phyloP scores from a whole-genome alignment of 768 basidiomycete species.

The Amanita polypyramis region DNA sequence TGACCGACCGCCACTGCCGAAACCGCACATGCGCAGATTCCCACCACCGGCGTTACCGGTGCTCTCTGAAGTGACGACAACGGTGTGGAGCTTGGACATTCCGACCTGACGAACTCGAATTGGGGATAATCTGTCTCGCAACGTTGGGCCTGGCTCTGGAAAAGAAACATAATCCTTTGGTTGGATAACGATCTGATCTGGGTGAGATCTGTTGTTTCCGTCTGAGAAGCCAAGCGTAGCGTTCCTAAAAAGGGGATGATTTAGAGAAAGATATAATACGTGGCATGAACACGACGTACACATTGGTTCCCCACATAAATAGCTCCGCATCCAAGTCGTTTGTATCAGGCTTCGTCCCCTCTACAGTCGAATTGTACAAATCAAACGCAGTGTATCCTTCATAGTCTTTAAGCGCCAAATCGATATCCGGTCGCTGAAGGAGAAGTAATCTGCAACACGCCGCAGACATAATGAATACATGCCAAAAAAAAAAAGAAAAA shows the following conservation, averaged over 20 bases:
- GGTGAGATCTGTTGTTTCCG: slow-evolving; percentile 62
- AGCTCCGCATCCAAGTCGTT: slow-evolving; percentile 42
- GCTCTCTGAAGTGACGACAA: not conserved
- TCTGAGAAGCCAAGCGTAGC: slow-evolving; percentile 83
- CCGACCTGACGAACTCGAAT: slow-evolving; percentile 52
- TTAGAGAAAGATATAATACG: not conserved
- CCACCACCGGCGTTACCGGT: slow-evolving; percentile 16
- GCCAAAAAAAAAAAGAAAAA: not conserved
- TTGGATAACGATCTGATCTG: slow-evolving; percentile 62
- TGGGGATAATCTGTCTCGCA: slow-evolving; percentile 47
- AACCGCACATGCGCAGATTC: slow-evolving; percentile 82
- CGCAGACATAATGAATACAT: slow-evolving; percentile 12
- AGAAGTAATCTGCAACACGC: slow-evolving; percentile 54
- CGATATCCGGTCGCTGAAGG: slow-evolving; percentile 63
- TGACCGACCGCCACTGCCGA: slow-evolving; percentile 78
- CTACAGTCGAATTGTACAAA: slow-evolving; percentile 83
- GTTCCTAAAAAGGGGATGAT: slow-evolving; percentile 38
- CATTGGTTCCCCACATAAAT: slow-evolving; percentile 82
- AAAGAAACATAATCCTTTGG: slow-evolving; percentile 12
- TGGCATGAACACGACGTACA: slow-evolving; percentile 25
- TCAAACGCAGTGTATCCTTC: slow-evolving; percentile 93
- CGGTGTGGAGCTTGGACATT: slow-evolving; percentile 88
- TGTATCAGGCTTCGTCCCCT: slow-evolving; percentile 51
- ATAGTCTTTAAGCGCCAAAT: slow-evolving; percentile 61
- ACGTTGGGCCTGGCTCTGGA: slow-evolving; percentile 7